These are phyloP conservation scores for Peniophora sp. DNA, from an alignment of 1,284 basidiomycete genomes.

Conservation along the genomic window DNA sequence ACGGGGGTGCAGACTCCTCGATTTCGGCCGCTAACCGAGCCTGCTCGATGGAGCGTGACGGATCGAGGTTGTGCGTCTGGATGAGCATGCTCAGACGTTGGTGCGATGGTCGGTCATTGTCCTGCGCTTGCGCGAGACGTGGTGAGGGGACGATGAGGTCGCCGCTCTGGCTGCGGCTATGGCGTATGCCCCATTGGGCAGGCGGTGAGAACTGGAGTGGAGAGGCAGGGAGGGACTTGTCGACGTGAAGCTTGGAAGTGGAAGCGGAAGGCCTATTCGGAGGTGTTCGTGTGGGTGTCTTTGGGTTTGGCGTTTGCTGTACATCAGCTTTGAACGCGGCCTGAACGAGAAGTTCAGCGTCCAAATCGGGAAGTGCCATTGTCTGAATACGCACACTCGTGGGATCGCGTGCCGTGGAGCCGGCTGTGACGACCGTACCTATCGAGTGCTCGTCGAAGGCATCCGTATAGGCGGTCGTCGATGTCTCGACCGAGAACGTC, in stretches of 20 bases:
- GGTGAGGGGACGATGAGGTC: slow-evolving; percentile 1
- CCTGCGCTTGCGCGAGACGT: slow-evolving; percentile 20
- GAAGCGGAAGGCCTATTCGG: too few species aligned
- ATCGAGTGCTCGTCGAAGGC: too few species aligned
- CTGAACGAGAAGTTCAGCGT: too few species aligned
- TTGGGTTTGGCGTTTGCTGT: too few species aligned
- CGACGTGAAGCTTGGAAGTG: slow-evolving; percentile 1
- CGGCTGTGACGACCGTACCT: too few species aligned
- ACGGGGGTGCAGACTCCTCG: slow-evolving; percentile 13
- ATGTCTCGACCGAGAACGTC: not conserved
- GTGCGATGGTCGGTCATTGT: slow-evolving; percentile 28
- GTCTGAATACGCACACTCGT: too few species aligned
- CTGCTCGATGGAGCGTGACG: slow-evolving; percentile 20
- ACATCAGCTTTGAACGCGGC: too few species aligned
- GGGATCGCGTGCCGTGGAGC: too few species aligned
- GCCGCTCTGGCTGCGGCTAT: slow-evolving; percentile 10
- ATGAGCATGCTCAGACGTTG: slow-evolving; percentile 31
- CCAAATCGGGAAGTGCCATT: too few species aligned
- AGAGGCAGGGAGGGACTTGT: slow-evolving; percentile 12
- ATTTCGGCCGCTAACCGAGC: slow-evolving; percentile 19
- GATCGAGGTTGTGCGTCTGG: slow-evolving; percentile 28
- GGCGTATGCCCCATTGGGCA: slow-evolving; percentile 1
- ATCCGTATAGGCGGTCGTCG: not conserved
- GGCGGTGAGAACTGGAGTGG: slow-evolving; percentile 8
- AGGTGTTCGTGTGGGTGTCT: too few species aligned